Evolutionary conservation across 2,329 filamentous ascomycete genomes (phyloP).

Genomic region (Aspergillus awamori): DNA sequence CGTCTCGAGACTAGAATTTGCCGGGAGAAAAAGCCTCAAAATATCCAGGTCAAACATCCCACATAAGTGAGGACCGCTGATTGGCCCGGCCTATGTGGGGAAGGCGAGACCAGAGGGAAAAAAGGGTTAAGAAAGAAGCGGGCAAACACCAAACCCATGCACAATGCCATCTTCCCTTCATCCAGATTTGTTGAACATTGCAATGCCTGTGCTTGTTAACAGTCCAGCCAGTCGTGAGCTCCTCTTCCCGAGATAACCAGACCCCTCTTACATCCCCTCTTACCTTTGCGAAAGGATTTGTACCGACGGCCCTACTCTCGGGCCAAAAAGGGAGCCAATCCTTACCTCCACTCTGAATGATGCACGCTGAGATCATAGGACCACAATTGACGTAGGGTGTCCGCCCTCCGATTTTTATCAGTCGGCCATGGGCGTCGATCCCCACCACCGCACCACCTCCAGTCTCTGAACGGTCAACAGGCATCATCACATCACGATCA

Average conservation of each 20-base stretch:
- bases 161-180: neutral
- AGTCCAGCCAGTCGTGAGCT: neutral
- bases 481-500: neutral
- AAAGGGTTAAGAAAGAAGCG: constrained; percentile 4
- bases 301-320: neutral
- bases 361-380: constrained; percentile 29
- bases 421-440: constrained; percentile 15
- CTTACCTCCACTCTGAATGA: constrained; percentile 16
- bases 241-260: neutral
- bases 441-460: constrained; percentile 12
- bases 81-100: constrained; percentile 17
- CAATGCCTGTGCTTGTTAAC: neutral
- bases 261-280: neutral
- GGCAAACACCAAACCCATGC: neutral
- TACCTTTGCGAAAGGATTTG: neutral
- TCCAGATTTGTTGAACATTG: neutral
- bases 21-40: constrained; percentile 1
- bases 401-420: constrained; percentile 8
- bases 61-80: constrained; percentile 9
- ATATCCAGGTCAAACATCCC: constrained; percentile 17
- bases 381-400: constrained; percentile 24
- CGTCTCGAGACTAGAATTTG: neutral
- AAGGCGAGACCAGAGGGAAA: constrained; percentile 6
- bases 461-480: constrained; percentile 5
- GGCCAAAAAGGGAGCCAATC: constrained; percentile 9